A percentile compares a stretch with the other conserved stretches of the same genome.
phyloP scores from a whole-genome alignment of 495 filamentous ascomycete species.

The Bombardia bombarda region DNA sequence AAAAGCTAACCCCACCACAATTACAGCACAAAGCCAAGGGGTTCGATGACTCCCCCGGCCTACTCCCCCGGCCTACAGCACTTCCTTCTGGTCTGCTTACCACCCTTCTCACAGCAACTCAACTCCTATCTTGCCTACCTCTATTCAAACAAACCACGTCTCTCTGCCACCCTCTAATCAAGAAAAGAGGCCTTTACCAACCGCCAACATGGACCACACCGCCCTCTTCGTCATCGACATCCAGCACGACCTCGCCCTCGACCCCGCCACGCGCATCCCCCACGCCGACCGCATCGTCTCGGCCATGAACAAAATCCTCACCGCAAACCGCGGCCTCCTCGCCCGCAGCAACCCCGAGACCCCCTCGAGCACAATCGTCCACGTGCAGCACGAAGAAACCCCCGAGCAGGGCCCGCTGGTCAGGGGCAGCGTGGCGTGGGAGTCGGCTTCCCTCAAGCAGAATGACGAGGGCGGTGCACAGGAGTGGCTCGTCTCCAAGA shows the following conservation, averaged over 20 bases:
- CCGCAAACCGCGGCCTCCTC: conserved; percentile 1
- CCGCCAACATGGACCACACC: too few species aligned
- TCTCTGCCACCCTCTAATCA: too few species aligned
- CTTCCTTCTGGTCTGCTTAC: too few species aligned
- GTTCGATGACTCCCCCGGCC: too few species aligned
- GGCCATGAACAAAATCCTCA: conserved; percentile 8
- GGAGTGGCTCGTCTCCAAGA: conserved; percentile 18
- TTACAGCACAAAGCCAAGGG: too few species aligned
- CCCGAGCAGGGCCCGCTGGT: conserved; percentile 15
- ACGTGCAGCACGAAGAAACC: conserved; percentile 26
- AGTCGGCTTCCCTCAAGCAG: conserved; percentile 25
- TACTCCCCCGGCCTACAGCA: too few species aligned
- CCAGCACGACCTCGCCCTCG: conserved; percentile 19
- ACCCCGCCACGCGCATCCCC: conserved; percentile 16
- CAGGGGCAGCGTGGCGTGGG: conserved; percentile 19
- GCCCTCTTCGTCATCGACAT: conserved; percentile 29
- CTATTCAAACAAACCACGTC: too few species aligned
- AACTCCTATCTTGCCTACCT: too few species aligned
- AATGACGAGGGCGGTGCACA: neutral
- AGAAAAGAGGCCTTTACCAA: too few species aligned
- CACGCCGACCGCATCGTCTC: conserved; percentile 12
- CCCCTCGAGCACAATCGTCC: conserved; percentile 8
- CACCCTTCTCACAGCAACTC: too few species aligned
- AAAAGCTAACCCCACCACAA: too few species aligned
- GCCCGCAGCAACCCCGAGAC: neutral